These are phyloP conservation scores for Leccinum olivaceopallidum DNA, from an alignment of 768 basidiomycete genomes.

Conservation along the genomic window DNA sequence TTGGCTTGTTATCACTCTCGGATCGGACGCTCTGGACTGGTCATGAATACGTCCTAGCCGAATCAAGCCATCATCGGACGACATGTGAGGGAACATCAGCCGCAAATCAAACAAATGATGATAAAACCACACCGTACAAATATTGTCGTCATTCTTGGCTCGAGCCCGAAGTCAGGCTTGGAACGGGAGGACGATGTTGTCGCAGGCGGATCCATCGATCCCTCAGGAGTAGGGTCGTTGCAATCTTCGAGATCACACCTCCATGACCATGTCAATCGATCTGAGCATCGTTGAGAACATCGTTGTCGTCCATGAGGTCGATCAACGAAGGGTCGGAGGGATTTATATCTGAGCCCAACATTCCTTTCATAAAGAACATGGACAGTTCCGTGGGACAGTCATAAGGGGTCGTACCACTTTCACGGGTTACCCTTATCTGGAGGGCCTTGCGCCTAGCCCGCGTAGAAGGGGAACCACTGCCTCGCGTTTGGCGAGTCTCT, in stretches of 20 bases:
- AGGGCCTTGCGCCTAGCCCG: background rate
- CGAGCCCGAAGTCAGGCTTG: background rate
- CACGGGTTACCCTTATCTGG: background rate
- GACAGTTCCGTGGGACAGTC: background rate
- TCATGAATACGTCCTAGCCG: background rate
- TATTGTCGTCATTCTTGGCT: background rate
- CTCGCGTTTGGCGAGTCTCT: background rate
- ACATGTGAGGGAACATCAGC: background rate
- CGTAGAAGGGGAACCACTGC: background rate
- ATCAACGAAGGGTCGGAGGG: background rate
- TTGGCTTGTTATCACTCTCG: background rate
- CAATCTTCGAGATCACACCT: too few relatives aligned
- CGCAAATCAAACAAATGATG: background rate
- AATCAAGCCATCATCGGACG: background rate
- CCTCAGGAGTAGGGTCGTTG: too few relatives aligned
- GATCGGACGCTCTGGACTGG: background rate
- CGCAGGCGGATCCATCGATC: background rate
- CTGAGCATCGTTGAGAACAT: background rate
- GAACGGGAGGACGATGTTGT: background rate
- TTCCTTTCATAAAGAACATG: background rate
- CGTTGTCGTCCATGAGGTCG: background rate
- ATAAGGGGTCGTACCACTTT: background rate
- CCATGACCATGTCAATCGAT: background rate
- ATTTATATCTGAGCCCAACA: background rate
- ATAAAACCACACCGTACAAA: background rate